These are phyloP conservation scores for Daedaleopsis sinensis DNA, from an alignment of 768 basidiomycete species.

Conservation along the genomic window DNA sequence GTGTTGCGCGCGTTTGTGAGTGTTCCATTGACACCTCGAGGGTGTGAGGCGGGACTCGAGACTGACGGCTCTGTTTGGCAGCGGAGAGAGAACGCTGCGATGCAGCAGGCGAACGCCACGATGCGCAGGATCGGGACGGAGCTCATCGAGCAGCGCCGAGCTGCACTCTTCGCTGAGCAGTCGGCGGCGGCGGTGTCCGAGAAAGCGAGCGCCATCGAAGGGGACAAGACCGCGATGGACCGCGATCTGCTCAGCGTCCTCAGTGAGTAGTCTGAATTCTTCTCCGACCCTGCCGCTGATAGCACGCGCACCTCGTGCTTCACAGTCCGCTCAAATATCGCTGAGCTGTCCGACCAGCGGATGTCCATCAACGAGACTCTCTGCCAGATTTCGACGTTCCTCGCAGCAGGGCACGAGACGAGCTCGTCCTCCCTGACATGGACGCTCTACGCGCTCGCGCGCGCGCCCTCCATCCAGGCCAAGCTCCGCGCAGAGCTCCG, in stretches of 20 bases:
- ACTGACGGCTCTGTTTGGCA: constrained; percentile 24
- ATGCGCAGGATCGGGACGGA: constrained; percentile 56
- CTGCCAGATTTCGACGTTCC: constrained; percentile 66
- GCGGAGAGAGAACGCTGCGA: constrained; percentile 49
- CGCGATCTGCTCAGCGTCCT: constrained; percentile 56
- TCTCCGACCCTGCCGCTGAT: not conserved
- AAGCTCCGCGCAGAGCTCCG: constrained; percentile 50
- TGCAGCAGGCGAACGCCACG: constrained; percentile 46
- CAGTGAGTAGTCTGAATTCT: constrained; percentile 17
- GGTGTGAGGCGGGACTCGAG: not conserved
- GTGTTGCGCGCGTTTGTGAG: constrained; percentile 55
- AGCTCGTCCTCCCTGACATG: constrained; percentile 60
- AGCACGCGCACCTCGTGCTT: not conserved
- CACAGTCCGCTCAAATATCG: constrained; percentile 67
- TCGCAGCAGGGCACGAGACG: constrained; percentile 69
- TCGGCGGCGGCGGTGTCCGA: constrained; percentile 25
- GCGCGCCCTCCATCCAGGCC: constrained; percentile 47
- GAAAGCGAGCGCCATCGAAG: constrained; percentile 17
- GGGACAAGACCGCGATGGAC: constrained; percentile 39
- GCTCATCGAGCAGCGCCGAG: constrained; percentile 54
- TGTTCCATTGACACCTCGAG: constrained; percentile 21
- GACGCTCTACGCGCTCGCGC: constrained; percentile 60
- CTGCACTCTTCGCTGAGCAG: constrained; percentile 29
- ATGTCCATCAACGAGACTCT: constrained; percentile 61
- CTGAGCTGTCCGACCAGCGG: constrained; percentile 45